phyloP scores from a whole-genome alignment of 371 early-diverging fungal species.

The Apophysomyces sp. region DNA sequence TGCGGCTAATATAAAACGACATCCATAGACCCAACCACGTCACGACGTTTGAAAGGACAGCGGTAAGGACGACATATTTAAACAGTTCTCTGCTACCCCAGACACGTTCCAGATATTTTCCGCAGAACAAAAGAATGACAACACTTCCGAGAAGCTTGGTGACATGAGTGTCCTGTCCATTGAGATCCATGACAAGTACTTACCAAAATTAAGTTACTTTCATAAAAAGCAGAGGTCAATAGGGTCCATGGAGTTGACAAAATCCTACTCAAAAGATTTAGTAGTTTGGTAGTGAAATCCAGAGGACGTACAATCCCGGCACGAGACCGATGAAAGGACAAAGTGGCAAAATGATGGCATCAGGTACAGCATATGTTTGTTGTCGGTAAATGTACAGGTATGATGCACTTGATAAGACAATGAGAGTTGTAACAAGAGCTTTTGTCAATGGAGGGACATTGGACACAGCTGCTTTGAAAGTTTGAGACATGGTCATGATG shows the following conservation, averaged over 20 bases:
- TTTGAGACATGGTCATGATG: constrained; percentile 7
- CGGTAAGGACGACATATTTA: constrained; percentile 61
- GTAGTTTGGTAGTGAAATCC: background rate
- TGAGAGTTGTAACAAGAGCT: constrained; percentile 27
- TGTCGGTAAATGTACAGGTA: constrained; percentile 33
- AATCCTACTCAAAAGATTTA: constrained; percentile 14
- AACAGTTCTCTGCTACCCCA: constrained; percentile 75
- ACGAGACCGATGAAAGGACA: constrained; percentile 47
- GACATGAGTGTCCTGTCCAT: background rate
- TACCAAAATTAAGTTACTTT: constrained; percentile 39
- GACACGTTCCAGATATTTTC: constrained; percentile 74
- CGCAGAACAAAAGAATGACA: constrained; percentile 52
- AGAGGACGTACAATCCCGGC: constrained; percentile 42
- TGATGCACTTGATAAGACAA: constrained; percentile 24
- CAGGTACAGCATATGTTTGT: constrained; percentile 10
- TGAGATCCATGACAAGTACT: constrained; percentile 3
- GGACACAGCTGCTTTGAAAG: constrained; percentile 21
- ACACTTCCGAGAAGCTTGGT: constrained; percentile 49
- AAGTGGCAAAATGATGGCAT: constrained; percentile 15
- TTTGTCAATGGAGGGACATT: constrained; percentile 48
- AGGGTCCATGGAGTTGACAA: constrained; percentile 50
- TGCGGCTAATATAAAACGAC: constrained; percentile 59
- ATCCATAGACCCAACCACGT: constrained; percentile 57
- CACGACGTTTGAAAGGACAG: constrained; percentile 53
- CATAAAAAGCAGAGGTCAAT: constrained; percentile 41